These are phyloP conservation scores for Arthrobotrys iridis DNA, from an alignment of 2,329 filamentous ascomycete genomes.

Conservation along the genomic window DNA sequence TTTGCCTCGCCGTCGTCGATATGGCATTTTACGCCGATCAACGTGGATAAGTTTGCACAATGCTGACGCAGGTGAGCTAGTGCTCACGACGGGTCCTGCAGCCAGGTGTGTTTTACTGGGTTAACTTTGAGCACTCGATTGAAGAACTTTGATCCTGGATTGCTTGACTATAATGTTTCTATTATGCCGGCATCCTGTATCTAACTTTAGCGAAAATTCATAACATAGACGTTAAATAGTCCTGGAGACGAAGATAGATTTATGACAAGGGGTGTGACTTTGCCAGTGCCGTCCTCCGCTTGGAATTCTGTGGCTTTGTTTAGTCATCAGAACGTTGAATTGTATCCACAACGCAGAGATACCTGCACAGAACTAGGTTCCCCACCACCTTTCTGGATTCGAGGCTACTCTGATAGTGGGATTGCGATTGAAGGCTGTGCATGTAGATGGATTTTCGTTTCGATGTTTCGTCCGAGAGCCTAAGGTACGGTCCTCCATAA, in stretches of 20 bases:
- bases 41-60: conserved; percentile 1
- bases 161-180: background rate
- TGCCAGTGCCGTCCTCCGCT: background rate
- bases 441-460: conserved; percentile 30
- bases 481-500: conserved; percentile 14
- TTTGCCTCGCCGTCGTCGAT: conserved; percentile 1
- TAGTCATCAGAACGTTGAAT: conserved; percentile 35
- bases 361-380: background rate
- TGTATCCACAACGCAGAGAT: conserved; percentile 16
- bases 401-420: background rate
- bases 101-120: background rate
- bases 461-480: background rate
- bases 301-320: conserved; percentile 29
- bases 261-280: background rate
- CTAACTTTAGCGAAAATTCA: conserved; percentile 49
- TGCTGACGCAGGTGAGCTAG: conserved; percentile 24
- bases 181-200: conserved; percentile 14
- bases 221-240: background rate
- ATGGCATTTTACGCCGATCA: conserved; percentile 4
- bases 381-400: background rate
- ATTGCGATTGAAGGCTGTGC: conserved; percentile 29
- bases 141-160: background rate
- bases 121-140: background rate
- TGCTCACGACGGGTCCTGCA: conserved; percentile 46
- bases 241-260: conserved; percentile 13